Percentiles rank a stretch among this genome's conserved stretches.
Evolutionary conservation across 2,329 filamentous ascomycete genomes (phyloP).

Genomic region (Colletotrichum lini): DNA sequence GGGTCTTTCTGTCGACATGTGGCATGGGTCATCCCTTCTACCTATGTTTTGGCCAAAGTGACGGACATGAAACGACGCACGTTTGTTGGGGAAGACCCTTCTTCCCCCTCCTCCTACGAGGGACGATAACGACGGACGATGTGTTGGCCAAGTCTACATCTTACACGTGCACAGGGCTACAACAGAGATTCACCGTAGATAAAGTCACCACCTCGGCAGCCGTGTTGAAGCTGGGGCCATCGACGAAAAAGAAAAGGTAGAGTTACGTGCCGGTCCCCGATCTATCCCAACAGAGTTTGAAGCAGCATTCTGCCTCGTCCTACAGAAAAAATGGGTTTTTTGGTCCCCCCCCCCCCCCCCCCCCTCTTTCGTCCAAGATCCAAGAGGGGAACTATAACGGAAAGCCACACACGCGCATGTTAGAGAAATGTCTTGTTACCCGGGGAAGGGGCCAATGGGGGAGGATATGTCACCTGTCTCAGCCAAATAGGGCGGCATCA

Average conservation of each 20-base stretch:
- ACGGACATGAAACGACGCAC: constrained; percentile 36
- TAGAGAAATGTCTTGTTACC: constrained; percentile 5
- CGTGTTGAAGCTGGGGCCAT: neutral
- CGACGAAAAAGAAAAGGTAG: neutral
- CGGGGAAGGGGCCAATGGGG: neutral
- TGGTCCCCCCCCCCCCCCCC: neutral
- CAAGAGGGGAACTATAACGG: constrained; percentile 24
- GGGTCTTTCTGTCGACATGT: neutral
- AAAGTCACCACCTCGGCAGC: constrained; percentile 19
- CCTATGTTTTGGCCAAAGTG: constrained; percentile 33
- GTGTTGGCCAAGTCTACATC: too few species aligned
- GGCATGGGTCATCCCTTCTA: constrained; percentile 28
- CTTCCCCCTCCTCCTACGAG: neutral
- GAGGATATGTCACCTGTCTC: constrained; percentile 17
- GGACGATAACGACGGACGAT: neutral
- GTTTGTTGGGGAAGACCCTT: constrained; percentile 32
- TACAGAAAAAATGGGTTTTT: constrained; percentile 1
- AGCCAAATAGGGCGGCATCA: neutral
- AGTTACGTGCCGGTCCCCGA: neutral
- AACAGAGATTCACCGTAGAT: neutral
- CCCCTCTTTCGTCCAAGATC: constrained; percentile 14
- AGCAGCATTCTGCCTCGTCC: neutral
- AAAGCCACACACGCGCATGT: constrained; percentile 10
- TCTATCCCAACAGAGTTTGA: neutral
- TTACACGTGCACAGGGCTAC: too few species aligned